Conservation (phyloP, 768 basidiomycete species). For the Tephrocybe rancida region DNA sequence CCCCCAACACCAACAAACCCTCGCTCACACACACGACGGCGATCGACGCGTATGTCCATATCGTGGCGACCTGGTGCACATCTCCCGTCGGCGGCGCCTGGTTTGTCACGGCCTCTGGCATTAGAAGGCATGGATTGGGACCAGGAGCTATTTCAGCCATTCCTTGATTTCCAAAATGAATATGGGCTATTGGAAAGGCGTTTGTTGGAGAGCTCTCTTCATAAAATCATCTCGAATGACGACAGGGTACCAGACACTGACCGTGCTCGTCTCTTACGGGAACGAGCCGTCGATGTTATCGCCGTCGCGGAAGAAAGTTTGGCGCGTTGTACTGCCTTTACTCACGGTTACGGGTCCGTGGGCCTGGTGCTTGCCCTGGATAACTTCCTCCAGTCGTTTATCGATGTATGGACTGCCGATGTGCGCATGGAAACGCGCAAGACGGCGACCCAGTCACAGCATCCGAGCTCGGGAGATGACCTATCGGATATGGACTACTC, state of each 20-base stretch:
- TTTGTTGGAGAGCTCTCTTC: constrained; percentile 61
- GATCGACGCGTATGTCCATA: constrained; percentile 67
- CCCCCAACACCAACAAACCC: constrained; percentile 8
- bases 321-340: constrained; percentile 73
- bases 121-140: constrained; percentile 76
- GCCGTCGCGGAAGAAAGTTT: constrained; percentile 80
- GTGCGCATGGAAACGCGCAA: constrained; percentile 40
- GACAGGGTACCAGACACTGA: constrained; percentile 43
- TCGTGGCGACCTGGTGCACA: constrained; percentile 52
- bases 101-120: constrained; percentile 22
- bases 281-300: constrained; percentile 76
- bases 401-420: constrained; percentile 62
- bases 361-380: constrained; percentile 80
- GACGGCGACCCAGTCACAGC: constrained; percentile 28
- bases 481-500: constrained; percentile 86
- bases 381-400: constrained; percentile 67
- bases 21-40: constrained; percentile 42
- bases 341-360: constrained; percentile 84
- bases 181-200: constrained; percentile 80
- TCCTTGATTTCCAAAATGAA: constrained; percentile 87
- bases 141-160: constrained; percentile 89
- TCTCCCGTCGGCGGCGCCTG: constrained; percentile 26
- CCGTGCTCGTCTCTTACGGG: constrained; percentile 67
- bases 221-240: constrained; percentile 46
- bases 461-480: constrained; percentile 52